Evolutionary conservation across 768 basidiomycete species (phyloP).

Genomic region (Pluteus cervinus): DNA sequence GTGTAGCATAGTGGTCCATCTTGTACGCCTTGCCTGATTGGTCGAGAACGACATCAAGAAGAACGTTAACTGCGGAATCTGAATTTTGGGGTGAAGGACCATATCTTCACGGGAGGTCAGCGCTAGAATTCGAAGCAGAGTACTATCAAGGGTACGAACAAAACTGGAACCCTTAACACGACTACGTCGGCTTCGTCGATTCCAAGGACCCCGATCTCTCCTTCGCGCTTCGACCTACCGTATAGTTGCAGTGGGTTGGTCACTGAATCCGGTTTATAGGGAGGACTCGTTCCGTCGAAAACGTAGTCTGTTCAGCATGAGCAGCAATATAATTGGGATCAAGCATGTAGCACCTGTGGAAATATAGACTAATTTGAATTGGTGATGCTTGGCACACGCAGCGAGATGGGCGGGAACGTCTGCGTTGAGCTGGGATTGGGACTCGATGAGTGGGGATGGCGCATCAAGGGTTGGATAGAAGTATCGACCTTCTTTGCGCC

Average conservation of each 20-base stretch:
- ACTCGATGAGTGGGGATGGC: neutral
- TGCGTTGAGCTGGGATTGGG: conserved; percentile 72
- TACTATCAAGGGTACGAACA: conserved; percentile 53
- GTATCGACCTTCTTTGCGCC: conserved; percentile 52
- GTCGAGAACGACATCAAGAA: conserved; percentile 82
- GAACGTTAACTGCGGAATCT: conserved; percentile 85
- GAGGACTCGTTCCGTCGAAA: conserved; percentile 89
- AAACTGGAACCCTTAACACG: conserved; percentile 84
- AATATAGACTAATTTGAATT: conserved; percentile 80
- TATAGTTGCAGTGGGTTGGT: conserved; percentile 89
- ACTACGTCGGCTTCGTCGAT: conserved; percentile 51
- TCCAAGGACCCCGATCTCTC: conserved; percentile 72
- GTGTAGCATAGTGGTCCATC: conserved; percentile 93
- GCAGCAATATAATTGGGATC: neutral
- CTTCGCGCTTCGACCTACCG: conserved; percentile 80
- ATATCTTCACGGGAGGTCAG: conserved; percentile 47
- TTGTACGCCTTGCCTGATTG: conserved; percentile 84
- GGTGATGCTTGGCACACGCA: conserved; percentile 49
- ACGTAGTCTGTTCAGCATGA: conserved; percentile 68
- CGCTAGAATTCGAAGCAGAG: conserved; percentile 1
- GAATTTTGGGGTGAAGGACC: conserved; percentile 80
- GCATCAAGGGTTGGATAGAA: neutral
- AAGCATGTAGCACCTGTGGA: conserved; percentile 61
- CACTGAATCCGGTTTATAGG: conserved; percentile 68
- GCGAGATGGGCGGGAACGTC: conserved; percentile 72